Evolutionary conservation across 305 asterid genomes (phyloP).

Genomic region (Lippia alba): DNA sequence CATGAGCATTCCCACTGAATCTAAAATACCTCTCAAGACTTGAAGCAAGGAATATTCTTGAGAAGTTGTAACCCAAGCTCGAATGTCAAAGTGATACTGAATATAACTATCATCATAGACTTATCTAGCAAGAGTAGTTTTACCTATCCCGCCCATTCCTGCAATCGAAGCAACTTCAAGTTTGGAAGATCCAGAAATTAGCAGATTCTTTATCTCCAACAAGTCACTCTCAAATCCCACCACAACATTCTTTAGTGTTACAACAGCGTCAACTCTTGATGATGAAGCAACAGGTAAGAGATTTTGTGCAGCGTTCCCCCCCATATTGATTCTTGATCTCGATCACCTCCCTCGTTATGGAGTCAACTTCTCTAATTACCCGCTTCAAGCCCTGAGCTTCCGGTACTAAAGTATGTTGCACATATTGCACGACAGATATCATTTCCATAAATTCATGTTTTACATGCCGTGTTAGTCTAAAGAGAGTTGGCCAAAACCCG

Average conservation of each 20-base stretch:
- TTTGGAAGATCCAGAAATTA: background rate
- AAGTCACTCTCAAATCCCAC: conserved; percentile 27
- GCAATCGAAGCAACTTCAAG: conserved; percentile 19
- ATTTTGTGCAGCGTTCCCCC: too few species aligned
- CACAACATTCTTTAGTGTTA: background rate
- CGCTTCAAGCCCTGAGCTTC: too few species aligned
- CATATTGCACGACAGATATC: too few species aligned
- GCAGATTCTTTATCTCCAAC: background rate
- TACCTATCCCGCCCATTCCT: conserved; percentile 37
- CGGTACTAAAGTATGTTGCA: too few species aligned
- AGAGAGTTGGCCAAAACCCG: too few species aligned
- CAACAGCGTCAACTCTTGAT: background rate
- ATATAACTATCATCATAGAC: conserved; percentile 18
- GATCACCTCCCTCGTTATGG: too few species aligned
- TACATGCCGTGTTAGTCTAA: too few species aligned
- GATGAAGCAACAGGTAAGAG: background rate
- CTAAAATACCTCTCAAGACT: conserved; percentile 10
- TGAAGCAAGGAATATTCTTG: conserved; percentile 9
- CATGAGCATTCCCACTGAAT: background rate
- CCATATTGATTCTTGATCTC: too few species aligned
- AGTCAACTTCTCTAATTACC: too few species aligned
- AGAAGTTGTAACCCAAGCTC: conserved; percentile 26
- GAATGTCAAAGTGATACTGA: conserved; percentile 2
- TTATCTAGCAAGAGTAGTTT: conserved; percentile 31
- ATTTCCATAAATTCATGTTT: too few species aligned